Conservation (phyloP, 345 rosid genomes). For the Citrus unshiu region DNA sequence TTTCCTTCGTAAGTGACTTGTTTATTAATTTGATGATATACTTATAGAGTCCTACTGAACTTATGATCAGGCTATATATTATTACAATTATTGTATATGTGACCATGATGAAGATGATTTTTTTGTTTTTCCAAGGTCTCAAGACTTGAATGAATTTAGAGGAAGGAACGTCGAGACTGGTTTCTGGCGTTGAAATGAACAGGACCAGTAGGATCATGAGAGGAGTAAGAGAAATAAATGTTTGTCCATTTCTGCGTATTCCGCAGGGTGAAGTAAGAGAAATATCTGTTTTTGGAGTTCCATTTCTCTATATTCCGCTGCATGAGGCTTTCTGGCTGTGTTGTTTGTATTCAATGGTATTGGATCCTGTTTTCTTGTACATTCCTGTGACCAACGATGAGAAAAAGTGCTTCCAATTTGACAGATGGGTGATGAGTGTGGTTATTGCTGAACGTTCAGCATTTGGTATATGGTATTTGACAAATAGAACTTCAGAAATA, state of each 20-base stretch:
- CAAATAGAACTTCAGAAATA: not conserved
- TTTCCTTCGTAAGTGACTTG: no score
- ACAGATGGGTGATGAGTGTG: not conserved
- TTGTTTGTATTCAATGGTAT: not conserved
- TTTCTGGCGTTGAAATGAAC: no score
- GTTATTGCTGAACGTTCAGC: not conserved
- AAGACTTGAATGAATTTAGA: not conserved
- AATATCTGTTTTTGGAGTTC: no score
- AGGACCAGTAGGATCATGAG: not conserved
- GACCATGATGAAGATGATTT: no score
- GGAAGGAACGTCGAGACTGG: not conserved
- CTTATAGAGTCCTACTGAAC: no score
- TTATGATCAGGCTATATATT: no score
- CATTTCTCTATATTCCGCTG: no score
- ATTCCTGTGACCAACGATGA: constrained; percentile 1
- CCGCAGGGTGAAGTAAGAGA: no score
- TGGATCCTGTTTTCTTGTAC: constrained; percentile 17
- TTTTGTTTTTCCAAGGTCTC: no score
- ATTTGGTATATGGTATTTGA: not conserved
- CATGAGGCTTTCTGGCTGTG: not conserved
- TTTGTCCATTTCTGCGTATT: no score
- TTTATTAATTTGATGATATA: no score
- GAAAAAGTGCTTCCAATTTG: constrained; percentile 12
- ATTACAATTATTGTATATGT: no score
- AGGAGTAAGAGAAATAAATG: not conserved